phyloP scores from a whole-genome alignment of 345 rosid species.

The Eucalyptus tenuipes region DNA sequence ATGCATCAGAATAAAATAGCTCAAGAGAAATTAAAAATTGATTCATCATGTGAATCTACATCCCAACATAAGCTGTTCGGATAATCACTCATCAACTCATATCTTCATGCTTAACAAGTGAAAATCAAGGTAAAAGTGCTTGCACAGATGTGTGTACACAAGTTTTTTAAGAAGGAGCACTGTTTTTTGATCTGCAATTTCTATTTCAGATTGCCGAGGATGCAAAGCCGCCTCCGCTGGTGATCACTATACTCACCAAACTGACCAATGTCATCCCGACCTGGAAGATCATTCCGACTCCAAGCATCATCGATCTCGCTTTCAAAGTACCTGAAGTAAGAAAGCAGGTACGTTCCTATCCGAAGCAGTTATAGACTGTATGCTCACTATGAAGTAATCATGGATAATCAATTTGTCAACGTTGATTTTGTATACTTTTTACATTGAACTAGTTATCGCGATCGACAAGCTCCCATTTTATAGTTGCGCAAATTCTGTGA shows the following conservation, averaged over 20 bases:
- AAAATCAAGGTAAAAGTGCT: not conserved
- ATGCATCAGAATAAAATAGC: too few species aligned
- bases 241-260: constrained; percentile 22
- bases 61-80: not conserved
- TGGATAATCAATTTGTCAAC: not conserved
- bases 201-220: constrained; percentile 52
- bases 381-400: not conserved
- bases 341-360: constrained; percentile 27
- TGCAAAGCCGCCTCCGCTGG: constrained; percentile 34
- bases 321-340: constrained; percentile 52
- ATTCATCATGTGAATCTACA: not conserved
- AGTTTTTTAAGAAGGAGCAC: not conserved
- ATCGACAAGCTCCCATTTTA: not conserved
- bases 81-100: not conserved
- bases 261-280: constrained; percentile 44
- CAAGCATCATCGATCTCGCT: constrained; percentile 52
- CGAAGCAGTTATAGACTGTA: not conserved
- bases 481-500: not conserved
- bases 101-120: not conserved
- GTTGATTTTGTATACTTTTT: not conserved
- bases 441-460: not conserved
- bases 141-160: not conserved
- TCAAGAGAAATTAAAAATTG: not conserved
- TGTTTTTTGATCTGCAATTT: not conserved
- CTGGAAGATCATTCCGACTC: constrained; percentile 51